A percentile compares a stretch with the other conserved stretches of the same genome.
Evolutionary conservation across 2,329 filamentous ascomycete species (phyloP).

Genomic region (Ustulina deusta): DNA sequence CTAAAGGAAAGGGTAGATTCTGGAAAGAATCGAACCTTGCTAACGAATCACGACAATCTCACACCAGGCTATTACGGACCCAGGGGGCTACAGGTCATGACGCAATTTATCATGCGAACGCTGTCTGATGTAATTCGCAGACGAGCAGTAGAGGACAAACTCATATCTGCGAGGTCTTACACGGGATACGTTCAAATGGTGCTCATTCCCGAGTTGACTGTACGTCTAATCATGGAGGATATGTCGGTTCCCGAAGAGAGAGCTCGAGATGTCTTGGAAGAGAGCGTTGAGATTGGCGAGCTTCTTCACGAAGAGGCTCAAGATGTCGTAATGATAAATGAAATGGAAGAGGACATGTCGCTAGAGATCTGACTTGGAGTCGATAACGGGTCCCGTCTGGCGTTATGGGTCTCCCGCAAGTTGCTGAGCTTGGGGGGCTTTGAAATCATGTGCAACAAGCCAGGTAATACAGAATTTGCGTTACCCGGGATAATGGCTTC

Average conservation of each 20-base stretch:
- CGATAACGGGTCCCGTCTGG: background rate
- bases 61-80: constrained; percentile 88
- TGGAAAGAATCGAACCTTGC: constrained; percentile 70
- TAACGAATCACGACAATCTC: constrained; percentile 68
- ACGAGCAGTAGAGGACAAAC: constrained; percentile 70
- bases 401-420: background rate
- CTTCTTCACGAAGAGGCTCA: constrained; percentile 74
- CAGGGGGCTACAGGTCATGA: constrained; percentile 78
- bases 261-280: constrained; percentile 68
- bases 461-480: background rate
- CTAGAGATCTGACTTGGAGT: background rate
- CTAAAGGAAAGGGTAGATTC: constrained; percentile 67
- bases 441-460: constrained; percentile 8
- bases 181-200: constrained; percentile 79
- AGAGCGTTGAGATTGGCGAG: constrained; percentile 75
- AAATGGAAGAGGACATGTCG: constrained; percentile 44
- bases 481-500: background rate
- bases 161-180: constrained; percentile 75
- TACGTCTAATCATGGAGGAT: constrained; percentile 68
- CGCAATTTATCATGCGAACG: constrained; percentile 71
- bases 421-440: background rate
- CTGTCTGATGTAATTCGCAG: constrained; percentile 72
- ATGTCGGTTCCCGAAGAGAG: constrained; percentile 59
- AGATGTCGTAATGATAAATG: constrained; percentile 60
- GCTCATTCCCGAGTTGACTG: constrained; percentile 77